These are phyloP conservation scores for Sphagnum tenellum DNA, from an alignment of 225 moss, liverwort and hornwort species.

Conservation along the genomic window DNA sequence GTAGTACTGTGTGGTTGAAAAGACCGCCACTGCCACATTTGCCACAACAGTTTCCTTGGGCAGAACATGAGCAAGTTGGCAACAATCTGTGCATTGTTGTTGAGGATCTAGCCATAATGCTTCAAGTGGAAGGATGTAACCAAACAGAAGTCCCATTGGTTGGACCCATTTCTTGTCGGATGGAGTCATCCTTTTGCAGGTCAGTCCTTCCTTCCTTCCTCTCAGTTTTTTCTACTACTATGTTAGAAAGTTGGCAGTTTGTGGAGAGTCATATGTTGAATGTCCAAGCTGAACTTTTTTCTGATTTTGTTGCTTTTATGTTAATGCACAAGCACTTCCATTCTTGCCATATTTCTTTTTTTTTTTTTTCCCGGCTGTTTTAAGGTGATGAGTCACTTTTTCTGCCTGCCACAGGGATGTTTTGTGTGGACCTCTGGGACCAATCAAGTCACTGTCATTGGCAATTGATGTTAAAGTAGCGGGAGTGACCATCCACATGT, in stretches of 20 bases:
- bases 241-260: neutral
- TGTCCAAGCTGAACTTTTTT: neutral
- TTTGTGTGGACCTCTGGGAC: conserved; percentile 50
- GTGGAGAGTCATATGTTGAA: neutral
- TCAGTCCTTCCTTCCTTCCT: conserved; percentile 4
- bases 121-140: conserved; percentile 41
- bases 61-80: conserved; percentile 67
- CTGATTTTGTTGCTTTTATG: no score
- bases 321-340: no score
- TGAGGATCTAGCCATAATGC: conserved; percentile 50
- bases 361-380: neutral
- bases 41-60: conserved; percentile 33
- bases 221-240: neutral
- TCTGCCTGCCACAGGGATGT: conserved; percentile 49
- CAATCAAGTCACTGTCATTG: conserved; percentile 55
- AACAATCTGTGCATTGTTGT: conserved; percentile 69
- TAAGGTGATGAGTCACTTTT: conserved; percentile 5
- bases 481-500: conserved; percentile 57
- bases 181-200: conserved; percentile 78
- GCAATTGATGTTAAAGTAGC: conserved; percentile 50
- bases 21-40: conserved; percentile 54
- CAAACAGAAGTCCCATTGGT: conserved; percentile 44
- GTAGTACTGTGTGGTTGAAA: conserved; percentile 61
- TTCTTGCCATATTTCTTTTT: no score
- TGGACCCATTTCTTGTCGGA: conserved; percentile 61